A percentile compares a stretch with the other conserved stretches of the same genome.
phyloP scores from a whole-genome alignment of 257 asterid genomes.

The Salvia splendens region DNA sequence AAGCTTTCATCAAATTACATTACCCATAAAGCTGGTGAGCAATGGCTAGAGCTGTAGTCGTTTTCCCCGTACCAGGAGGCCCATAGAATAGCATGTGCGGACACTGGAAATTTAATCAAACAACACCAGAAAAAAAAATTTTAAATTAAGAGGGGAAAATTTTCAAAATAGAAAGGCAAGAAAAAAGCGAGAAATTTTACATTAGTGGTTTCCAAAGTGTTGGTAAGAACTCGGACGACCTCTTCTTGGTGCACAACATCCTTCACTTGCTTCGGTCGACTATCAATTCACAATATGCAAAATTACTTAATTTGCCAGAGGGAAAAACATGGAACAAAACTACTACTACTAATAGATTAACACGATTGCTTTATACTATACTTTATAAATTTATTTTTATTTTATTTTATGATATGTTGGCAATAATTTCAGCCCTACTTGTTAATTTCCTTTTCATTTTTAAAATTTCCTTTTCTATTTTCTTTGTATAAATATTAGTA shows the following conservation, averaged over 20 bases:
- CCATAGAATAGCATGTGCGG: conserved; percentile 98
- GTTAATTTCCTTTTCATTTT: no score
- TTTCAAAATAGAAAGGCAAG: neutral
- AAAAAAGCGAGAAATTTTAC: conserved; percentile 39
- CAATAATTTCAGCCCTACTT: no score
- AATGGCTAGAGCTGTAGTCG: conserved; percentile 93
- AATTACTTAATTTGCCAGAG: neutral
- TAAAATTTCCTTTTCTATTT: no score
- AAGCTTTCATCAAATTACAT: neutral
- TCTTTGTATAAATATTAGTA: no score
- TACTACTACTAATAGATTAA: no score
- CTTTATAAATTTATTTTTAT: no score
- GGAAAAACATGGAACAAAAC: neutral
- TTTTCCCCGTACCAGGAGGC: conserved; percentile 97
- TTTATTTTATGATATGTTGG: no score
- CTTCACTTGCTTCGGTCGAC: conserved; percentile 96
- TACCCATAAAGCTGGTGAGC: conserved; percentile 96
- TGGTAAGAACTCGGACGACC: conserved; percentile 94
- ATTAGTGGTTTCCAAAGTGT: conserved; percentile 88
- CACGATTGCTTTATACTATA: no score
- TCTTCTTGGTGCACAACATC: conserved; percentile 98
- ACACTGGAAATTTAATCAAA: conserved; percentile 49
- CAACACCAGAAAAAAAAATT: conserved; percentile 5
- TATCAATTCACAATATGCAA: conserved; percentile 35
- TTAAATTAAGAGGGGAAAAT: neutral